Conservation (phyloP, 495 filamentous ascomycete species). For the Penicillium riverlandense region DNA sequence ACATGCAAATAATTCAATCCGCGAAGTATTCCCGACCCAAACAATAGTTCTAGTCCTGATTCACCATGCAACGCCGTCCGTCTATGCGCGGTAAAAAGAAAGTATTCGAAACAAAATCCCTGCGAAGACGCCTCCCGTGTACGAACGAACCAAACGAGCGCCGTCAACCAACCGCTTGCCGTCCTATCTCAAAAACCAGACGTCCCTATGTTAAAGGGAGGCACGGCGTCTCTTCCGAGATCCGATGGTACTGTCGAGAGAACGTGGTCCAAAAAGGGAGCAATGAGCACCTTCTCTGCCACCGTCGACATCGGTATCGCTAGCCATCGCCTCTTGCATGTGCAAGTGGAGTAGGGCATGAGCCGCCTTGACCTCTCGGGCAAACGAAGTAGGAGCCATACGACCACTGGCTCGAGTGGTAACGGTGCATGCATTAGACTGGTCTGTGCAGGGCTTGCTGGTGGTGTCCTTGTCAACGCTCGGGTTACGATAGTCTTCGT, state of each 20-base stretch:
- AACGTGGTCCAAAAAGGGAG: neutral
- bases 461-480: neutral
- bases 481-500: constrained; percentile 11
- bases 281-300: constrained; percentile 2
- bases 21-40: no score
- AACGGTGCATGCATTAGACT: no score
- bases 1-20: no score
- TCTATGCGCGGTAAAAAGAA: neutral
- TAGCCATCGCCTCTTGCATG: constrained; percentile 30
- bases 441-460: no score
- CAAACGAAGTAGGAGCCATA: constrained; percentile 1
- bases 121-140: no score
- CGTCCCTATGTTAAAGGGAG: constrained; percentile 8
- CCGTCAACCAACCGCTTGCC: neutral
- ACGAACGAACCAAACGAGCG: neutral
- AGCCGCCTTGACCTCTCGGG: constrained; percentile 47
- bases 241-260: neutral
- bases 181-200: neutral
- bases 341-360: constrained; percentile 49
- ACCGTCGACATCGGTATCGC: constrained; percentile 4
- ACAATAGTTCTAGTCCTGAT: no score
- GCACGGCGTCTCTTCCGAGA: constrained; percentile 12
- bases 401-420: no score
- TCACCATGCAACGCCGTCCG: neutral
- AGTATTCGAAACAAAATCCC: neutral